Evolutionary conservation across 768 basidiomycete species (phyloP), one percentile per base, ranked within the genome.

Genomic region (Strobilomyces echinocephalus): DNA sequence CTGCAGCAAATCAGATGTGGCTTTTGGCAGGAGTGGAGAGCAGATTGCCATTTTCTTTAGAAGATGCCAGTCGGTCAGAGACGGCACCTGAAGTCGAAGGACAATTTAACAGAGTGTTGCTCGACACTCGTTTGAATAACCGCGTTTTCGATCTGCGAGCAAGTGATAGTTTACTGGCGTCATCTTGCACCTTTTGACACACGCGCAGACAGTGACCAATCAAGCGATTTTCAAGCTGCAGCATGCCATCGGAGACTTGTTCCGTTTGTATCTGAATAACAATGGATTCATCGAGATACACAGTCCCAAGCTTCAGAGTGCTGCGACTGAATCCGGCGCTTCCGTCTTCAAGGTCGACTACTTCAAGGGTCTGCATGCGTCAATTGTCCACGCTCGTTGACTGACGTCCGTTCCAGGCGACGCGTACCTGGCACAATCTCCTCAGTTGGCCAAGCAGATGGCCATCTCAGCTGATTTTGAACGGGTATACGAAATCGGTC

Each of bases 381-480:
- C 20, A 16, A 15, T 49, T 18, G 55, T 54, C 38, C 46, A 14
- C 36, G n/a, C 26, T 33, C 16, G 6, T 52, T 16, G 36, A 8
- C 53, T 60, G 16, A 59, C 20, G 10, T 28, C 33, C 7, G 6
- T 48, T 18, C n/a, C 60, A 95, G 94, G 91, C 30, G 81, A 71
- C 60, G 97, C 97, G 3, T 99, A 79, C 76, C 81, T 99, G 38
- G 97, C 97, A 18, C 97, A 99, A 70, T 94, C 91, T 36, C 97
- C 97, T 38, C 97, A 99, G 67, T 78, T 98, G 15, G 91, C 94
- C 47, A 99, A 99, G 72, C 97, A 99, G 73, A 99, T 99, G 97
- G 91, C 89, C 55, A 98, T 99, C 63, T 93, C 97, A 33, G 94
- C 92, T 50, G 97, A 98, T 73, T 94, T 98, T 67, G 97, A 98